These are phyloP conservation scores for Lipomyces spencermartinsiae DNA, from an alignment of 805 yeast species.

Conservation along the genomic window DNA sequence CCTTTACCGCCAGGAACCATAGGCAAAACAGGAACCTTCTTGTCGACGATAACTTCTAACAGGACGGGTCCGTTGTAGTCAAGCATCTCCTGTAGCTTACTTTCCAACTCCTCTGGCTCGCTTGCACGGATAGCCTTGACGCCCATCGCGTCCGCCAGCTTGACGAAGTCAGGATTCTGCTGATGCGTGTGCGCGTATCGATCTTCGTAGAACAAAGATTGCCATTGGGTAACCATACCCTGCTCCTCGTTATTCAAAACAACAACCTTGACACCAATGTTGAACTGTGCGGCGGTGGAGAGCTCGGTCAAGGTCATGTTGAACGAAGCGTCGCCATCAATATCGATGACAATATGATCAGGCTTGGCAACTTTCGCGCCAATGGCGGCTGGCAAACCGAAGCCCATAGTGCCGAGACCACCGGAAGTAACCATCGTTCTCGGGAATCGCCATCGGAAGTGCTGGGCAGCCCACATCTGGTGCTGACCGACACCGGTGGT, in stretches of 20 bases:
- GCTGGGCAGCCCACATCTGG: slow-evolving; percentile 99
- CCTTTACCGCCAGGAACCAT: slow-evolving; percentile 98
- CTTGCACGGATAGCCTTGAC: slow-evolving; percentile 77
- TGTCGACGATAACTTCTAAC: slow-evolving; percentile 87
- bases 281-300: slow-evolving; percentile 92
- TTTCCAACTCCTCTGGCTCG: slow-evolving; percentile 68
- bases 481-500: slow-evolving; percentile 99
- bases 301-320: slow-evolving; percentile 96
- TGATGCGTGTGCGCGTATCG: slow-evolving; percentile 99
- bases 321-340: slow-evolving; percentile 99
- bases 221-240: slow-evolving; percentile 99
- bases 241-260: slow-evolving; percentile 97
- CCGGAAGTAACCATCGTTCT: slow-evolving; percentile 97
- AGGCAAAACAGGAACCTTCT: slow-evolving; percentile 93
- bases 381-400: slow-evolving; percentile 95
- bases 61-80: slow-evolving; percentile 83
- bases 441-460: slow-evolving; percentile 91
- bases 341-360: slow-evolving; percentile 91
- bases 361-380: slow-evolving; percentile 98
- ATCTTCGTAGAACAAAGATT: slow-evolving; percentile 93
- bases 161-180: slow-evolving; percentile 89
- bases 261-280: slow-evolving; percentile 86
- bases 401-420: slow-evolving; percentile 99
- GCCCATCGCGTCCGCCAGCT: slow-evolving; percentile 94
- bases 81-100: slow-evolving; percentile 70